A percentile compares a stretch with the other conserved stretches of the same genome.
Evolutionary conservation across 768 basidiomycete species (phyloP).

Genomic region (Rubroboletus pulcherrimus): DNA sequence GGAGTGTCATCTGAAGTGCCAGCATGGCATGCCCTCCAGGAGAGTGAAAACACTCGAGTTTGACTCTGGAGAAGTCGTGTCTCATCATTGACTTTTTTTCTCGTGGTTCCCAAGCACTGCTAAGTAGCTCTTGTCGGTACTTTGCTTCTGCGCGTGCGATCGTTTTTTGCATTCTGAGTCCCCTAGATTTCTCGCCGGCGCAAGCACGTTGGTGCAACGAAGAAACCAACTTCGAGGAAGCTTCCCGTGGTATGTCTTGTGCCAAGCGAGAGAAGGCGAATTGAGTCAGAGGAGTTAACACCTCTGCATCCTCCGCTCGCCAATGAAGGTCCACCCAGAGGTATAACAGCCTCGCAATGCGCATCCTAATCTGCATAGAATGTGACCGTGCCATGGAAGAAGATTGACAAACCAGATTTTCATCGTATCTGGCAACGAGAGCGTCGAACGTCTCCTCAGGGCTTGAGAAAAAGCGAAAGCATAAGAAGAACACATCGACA

Average conservation of each 20-base stretch:
- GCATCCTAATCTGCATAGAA: conserved; percentile 47
- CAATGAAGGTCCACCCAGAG: conserved; percentile 75
- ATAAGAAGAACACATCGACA: conserved; percentile 58
- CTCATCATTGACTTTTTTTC: conserved; percentile 29
- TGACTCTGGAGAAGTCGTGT: conserved; percentile 24
- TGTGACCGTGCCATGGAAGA: conserved; percentile 38
- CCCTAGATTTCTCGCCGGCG: conserved; percentile 20
- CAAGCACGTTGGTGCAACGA: conserved; percentile 30
- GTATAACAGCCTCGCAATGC: conserved; percentile 58
- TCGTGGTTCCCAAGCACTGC: conserved; percentile 25
- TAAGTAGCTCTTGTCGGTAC: conserved; percentile 15
- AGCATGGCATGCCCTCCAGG: conserved; percentile 39
- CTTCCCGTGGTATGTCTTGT: conserved; percentile 26
- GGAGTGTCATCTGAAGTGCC: conserved; percentile 42
- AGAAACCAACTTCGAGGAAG: conserved; percentile 27
- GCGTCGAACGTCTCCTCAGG: conserved; percentile 43
- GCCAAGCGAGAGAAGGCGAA: conserved; percentile 32
- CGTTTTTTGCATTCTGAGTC: conserved; percentile 26
- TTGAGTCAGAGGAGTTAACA: conserved; percentile 29
- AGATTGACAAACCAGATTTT: conserved; percentile 18
- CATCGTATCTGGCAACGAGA: conserved; percentile 49
- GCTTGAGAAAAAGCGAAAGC: conserved; percentile 65
- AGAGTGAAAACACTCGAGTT: conserved; percentile 35
- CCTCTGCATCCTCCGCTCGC: conserved; percentile 45
- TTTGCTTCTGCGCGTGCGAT: conserved; percentile 22